Conservation (phyloP, 176 grass and related monocot genomes). For the Phoenix roebelenii region DNA sequence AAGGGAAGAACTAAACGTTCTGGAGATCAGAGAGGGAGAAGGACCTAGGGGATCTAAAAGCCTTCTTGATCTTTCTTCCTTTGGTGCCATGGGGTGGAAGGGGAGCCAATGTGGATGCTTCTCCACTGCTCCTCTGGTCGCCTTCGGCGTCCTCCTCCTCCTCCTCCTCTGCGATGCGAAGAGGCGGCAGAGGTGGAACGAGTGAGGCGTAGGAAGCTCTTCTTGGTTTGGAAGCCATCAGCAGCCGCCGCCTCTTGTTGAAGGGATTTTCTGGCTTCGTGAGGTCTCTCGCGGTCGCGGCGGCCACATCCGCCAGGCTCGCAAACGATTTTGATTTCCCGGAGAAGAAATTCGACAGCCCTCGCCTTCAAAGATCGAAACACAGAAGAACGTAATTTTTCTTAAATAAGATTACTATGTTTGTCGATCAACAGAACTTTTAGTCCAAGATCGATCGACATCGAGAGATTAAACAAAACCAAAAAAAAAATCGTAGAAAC, state of each 20-base stretch:
- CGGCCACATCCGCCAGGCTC: conserved; percentile 39
- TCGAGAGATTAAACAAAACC: too few relatives aligned
- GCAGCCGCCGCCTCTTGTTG: conserved; percentile 65
- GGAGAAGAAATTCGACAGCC: conserved; percentile 69
- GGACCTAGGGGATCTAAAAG: conserved; percentile 45
- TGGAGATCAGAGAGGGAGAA: conserved; percentile 67
- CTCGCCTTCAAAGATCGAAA: conserved; percentile 25
- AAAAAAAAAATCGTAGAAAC: too few relatives aligned
- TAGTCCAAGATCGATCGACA: too few relatives aligned
- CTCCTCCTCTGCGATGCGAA: conserved; percentile 33
- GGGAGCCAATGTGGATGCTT: background rate
- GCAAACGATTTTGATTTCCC: conserved; percentile 90
- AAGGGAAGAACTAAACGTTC: conserved; percentile 7
- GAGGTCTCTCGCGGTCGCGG: conserved; percentile 45
- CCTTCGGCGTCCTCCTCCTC: conserved; percentile 27
- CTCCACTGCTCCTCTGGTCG: conserved; percentile 11
- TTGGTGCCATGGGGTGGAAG: background rate
- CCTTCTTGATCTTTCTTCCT: conserved; percentile 21
- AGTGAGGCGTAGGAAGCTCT: conserved; percentile 57
- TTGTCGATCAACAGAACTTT: too few relatives aligned
- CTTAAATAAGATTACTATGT: too few relatives aligned
- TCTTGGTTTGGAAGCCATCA: conserved; percentile 36
- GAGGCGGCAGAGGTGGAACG: conserved; percentile 33
- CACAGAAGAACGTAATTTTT: too few relatives aligned
- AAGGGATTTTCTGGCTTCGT: conserved; percentile 85